Percentiles rank a stretch among this genome's conserved stretches.
phyloP scores from a whole-genome alignment of 306 rosid genomes.

The Sesbania bispinosa region DNA sequence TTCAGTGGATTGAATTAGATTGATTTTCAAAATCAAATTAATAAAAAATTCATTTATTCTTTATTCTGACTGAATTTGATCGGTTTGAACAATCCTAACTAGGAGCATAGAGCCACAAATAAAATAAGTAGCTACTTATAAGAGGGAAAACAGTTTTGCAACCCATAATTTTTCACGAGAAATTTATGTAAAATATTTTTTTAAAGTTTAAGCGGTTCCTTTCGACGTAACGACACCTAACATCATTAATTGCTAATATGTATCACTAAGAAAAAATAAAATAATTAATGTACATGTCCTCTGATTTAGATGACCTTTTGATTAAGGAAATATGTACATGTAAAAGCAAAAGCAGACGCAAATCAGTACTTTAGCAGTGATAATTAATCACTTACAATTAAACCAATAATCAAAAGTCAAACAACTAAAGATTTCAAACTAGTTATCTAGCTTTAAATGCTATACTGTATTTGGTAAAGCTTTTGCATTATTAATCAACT shows the following conservation, averaged over 20 bases:
- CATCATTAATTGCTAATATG: background rate
- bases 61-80: no score
- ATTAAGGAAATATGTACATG: background rate
- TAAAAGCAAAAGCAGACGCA: background rate
- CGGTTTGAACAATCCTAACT: no score
- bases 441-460: background rate
- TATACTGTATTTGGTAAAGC: background rate
- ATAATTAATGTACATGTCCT: background rate
- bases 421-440: background rate
- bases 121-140: no score
- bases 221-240: no score
- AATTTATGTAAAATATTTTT: background rate
- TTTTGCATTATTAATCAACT: background rate
- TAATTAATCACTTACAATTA: background rate
- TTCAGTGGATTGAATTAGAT: no score
- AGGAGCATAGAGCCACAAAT: no score
- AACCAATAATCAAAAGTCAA: conserved; percentile 11
- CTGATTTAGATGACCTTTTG: background rate
- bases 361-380: background rate
- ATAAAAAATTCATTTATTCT: no score
- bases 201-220: background rate
- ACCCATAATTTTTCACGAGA: background rate
- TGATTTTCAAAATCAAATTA: no score
- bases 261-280: background rate
- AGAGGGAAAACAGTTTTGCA: background rate